These are phyloP conservation scores for Aquilaria yunnanensis DNA, from an alignment of 345 rosid genomes.

Conservation along the genomic window DNA sequence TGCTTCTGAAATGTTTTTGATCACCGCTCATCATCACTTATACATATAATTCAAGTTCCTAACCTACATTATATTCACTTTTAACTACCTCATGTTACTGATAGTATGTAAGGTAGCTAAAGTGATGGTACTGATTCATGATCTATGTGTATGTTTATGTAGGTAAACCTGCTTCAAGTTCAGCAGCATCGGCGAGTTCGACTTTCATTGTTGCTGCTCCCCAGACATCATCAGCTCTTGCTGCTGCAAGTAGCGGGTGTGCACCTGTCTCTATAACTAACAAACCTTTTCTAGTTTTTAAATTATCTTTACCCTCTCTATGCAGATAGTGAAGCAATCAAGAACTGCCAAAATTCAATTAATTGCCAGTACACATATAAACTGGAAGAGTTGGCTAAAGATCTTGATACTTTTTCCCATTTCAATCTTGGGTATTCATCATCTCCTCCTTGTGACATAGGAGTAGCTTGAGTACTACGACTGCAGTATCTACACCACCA, in stretches of 20 bases:
- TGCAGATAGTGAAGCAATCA: no score
- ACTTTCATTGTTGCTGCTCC: slow-evolving; percentile 34
- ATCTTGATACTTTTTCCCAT: no score
- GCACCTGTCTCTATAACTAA: slow-evolving; percentile 11
- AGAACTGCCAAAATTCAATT: no score
- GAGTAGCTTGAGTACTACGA: slow-evolving; percentile 43
- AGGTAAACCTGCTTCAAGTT: slow-evolving; percentile 55
- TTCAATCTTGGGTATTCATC: background rate
- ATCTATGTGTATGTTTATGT: slow-evolving; percentile 17
- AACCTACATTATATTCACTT: slow-evolving; percentile 2
- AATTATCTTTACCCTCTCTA: no score
- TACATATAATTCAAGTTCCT: background rate
- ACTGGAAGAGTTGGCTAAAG: no score
- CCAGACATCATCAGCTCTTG: slow-evolving; percentile 50
- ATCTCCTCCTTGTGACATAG: slow-evolving; percentile 25
- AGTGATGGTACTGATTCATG: background rate
- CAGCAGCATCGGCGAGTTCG: slow-evolving; percentile 40
- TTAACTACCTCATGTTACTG: slow-evolving; percentile 1
- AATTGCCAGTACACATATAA: no score
- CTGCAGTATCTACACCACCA: slow-evolving; percentile 47
- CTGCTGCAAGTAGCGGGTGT: slow-evolving; percentile 70
- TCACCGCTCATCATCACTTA: no score
- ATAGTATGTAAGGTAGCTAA: slow-evolving; percentile 1
- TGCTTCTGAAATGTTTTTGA: no score
- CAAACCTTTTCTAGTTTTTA: no score